Conservation (phyloP, 139 green algal species). For the Tetradesmus obliquus region DNA sequence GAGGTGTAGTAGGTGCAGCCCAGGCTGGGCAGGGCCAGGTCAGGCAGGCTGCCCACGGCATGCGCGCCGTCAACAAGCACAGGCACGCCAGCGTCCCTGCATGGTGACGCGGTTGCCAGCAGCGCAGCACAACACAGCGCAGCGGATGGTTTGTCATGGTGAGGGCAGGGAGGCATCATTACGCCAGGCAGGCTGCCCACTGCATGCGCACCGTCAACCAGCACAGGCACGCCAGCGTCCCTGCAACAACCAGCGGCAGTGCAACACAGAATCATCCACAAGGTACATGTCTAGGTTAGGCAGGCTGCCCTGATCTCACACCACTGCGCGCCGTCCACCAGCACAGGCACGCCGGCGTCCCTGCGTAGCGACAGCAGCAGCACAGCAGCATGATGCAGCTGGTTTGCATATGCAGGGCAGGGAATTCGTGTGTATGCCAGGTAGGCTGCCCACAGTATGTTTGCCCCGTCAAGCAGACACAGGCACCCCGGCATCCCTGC, state of each 20-base stretch:
- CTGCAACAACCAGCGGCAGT: constrained; percentile 43
- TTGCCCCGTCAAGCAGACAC: not conserved
- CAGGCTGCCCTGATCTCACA: no score
- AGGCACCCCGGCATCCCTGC: not conserved
- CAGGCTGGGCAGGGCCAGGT: constrained; percentile 49
- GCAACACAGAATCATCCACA: no score
- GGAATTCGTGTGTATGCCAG: not conserved
- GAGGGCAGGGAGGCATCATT: no score
- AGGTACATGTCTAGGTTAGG: no score
- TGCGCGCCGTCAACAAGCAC: constrained; percentile 77
- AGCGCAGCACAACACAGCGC: no score
- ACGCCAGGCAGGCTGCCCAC: no score
- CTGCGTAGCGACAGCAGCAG: constrained; percentile 27
- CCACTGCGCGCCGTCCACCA: constrained; percentile 75
- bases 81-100: constrained; percentile 44
- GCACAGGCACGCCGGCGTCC: constrained; percentile 46
- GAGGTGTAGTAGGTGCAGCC: constrained; percentile 66
- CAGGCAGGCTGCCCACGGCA: constrained; percentile 33
- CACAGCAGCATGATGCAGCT: not conserved
- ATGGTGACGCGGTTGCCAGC: not conserved
- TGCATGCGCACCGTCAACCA: constrained; percentile 74
- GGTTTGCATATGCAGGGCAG: no score
- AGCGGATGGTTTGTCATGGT: no score
- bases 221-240: constrained; percentile 46
- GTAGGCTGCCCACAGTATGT: not conserved